Base-by-base conservation (phyloP, 2,329 filamentous ascomycete genomes). In the Hirsutella thompsonii region DNA sequence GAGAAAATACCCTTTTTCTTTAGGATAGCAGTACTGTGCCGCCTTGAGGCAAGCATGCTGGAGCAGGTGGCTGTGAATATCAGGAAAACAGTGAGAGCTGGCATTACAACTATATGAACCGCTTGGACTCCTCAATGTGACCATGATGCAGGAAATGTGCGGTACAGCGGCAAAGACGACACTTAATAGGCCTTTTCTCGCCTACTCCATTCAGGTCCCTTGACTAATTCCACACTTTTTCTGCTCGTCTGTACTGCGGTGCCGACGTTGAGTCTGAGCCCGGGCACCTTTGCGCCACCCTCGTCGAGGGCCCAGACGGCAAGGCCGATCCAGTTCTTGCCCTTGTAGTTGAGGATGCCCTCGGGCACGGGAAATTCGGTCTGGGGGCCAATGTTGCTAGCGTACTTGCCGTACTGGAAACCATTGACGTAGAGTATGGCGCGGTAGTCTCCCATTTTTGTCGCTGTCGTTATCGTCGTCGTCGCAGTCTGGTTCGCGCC, bases 381-480 rank as follows among this genome's bases (percentile, higher is more conserved):
- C 61, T 90, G 83, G 1, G 84, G 84, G 0, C 84, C 84, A n/a
- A 88, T 67, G 47, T 87, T 81, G 52, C 76, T 79, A n/a, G 75
- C 58, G 40, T 65, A 67, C 44, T 64, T 61, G 6, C 68, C 68
- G 44, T 79, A 87, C 55, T 88, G 82, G 58, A 79, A 88, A 1
- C 83, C 83, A 50, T 88, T 88, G 36, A 88, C 76, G 52, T 73
- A 88, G 6, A 88, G 59, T 49, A 81, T 71, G 1, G 68, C 75
- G 16, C 82, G 67, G 46, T 81, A 83, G 5, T 62, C 56, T n/a
- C n/a, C n/a, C n/a, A n/a, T n/a, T n/a, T n/a, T n/a, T n/a, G n/a
- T n/a, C n/a, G n/a, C n/a, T n/a, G n/a, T n/a, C n/a, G n/a, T n/a
- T n/a, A n/a, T n/a, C n/a, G n/a, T n/a, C n/a, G n/a, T n/a, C 1